These are phyloP conservation scores for Fusarium hainanense DNA, from an alignment of 2,329 filamentous ascomycete species.

Conservation along the genomic window DNA sequence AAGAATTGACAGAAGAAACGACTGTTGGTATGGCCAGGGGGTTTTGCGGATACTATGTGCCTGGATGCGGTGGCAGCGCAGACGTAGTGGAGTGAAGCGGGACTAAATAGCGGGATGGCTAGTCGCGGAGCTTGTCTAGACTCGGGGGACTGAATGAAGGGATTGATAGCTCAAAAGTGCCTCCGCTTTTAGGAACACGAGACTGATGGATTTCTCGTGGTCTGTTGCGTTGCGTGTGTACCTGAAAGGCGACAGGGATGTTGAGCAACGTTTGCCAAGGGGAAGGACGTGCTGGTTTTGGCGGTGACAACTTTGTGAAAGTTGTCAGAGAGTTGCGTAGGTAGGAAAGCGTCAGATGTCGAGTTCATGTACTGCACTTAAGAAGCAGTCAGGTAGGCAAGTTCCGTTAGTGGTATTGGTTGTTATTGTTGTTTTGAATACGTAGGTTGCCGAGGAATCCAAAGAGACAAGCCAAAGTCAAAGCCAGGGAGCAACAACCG, in stretches of 20 bases:
- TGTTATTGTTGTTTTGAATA: slow-evolving; percentile 23
- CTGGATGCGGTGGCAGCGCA: slow-evolving; percentile 25
- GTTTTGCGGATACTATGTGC: slow-evolving; percentile 3
- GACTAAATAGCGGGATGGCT: slow-evolving; percentile 32
- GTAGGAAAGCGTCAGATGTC: slow-evolving; percentile 5
- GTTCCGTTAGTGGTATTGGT: slow-evolving; percentile 10
- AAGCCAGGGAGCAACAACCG: slow-evolving; percentile 14
- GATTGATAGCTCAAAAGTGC: slow-evolving; percentile 23
- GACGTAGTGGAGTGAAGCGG: slow-evolving; percentile 23
- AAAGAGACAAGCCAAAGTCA: slow-evolving; percentile 11
- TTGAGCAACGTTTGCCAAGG: slow-evolving; percentile 9
- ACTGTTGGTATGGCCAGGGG: slow-evolving; percentile 14
- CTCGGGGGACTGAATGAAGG: slow-evolving; percentile 14
- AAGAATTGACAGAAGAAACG: neutral
- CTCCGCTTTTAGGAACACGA: slow-evolving; percentile 38
- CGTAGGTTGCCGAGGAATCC: slow-evolving; percentile 22
- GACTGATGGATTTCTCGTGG: slow-evolving; percentile 34
- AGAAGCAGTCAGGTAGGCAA: neutral
- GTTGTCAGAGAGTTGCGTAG: neutral
- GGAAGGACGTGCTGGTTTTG: slow-evolving; percentile 11
- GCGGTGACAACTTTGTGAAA: slow-evolving; percentile 30
- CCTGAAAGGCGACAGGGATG: slow-evolving; percentile 26
- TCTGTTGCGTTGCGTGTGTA: slow-evolving; percentile 21
- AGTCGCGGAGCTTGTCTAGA: slow-evolving; percentile 31
- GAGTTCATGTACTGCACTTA: slow-evolving; percentile 28